phyloP scores from a whole-genome alignment of 1,284 basidiomycete species.

The Malassezia caprae region DNA sequence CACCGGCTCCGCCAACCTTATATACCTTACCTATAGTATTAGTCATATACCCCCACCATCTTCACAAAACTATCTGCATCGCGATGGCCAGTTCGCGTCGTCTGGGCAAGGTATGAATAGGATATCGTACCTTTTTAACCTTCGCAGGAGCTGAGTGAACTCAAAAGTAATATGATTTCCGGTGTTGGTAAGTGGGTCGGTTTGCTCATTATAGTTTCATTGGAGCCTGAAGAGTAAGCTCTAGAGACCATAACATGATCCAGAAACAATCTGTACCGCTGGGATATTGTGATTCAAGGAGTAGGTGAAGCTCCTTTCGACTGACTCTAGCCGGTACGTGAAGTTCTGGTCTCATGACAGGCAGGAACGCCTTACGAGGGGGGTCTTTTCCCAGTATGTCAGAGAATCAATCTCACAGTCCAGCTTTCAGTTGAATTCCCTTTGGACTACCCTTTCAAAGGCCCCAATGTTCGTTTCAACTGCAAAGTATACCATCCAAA shows the following conservation, averaged over 20 bases:
- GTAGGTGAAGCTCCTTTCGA: background rate
- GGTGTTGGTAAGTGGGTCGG: conserved; percentile 4
- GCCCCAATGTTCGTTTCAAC: conserved; percentile 41
- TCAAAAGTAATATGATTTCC: background rate
- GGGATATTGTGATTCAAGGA: conserved; percentile 9
- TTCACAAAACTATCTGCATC: background rate
- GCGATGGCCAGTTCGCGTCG: conserved; percentile 12
- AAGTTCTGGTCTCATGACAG: background rate
- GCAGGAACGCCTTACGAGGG: conserved; percentile 12
- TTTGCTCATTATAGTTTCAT: background rate
- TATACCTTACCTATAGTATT: conserved; percentile 1
- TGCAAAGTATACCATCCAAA: conserved; percentile 47
- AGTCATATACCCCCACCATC: background rate
- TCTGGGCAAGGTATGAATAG: conserved; percentile 5
- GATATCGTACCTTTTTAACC: background rate
- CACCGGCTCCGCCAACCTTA: background rate
- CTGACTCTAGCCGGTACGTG: conserved; percentile 2
- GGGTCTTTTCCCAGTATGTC: conserved; percentile 9
- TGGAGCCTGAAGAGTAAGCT: conserved; percentile 10
- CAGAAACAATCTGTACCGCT: conserved; percentile 11
- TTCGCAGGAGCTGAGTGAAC: conserved; percentile 11
- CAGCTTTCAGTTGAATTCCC: conserved; percentile 36
- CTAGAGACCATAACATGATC: background rate
- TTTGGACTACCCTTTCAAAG: conserved; percentile 48
- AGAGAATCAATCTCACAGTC: background rate